Evolutionary conservation across 163 green algal species (phyloP).

Genomic region (Prototheca wickerhamii): DNA sequence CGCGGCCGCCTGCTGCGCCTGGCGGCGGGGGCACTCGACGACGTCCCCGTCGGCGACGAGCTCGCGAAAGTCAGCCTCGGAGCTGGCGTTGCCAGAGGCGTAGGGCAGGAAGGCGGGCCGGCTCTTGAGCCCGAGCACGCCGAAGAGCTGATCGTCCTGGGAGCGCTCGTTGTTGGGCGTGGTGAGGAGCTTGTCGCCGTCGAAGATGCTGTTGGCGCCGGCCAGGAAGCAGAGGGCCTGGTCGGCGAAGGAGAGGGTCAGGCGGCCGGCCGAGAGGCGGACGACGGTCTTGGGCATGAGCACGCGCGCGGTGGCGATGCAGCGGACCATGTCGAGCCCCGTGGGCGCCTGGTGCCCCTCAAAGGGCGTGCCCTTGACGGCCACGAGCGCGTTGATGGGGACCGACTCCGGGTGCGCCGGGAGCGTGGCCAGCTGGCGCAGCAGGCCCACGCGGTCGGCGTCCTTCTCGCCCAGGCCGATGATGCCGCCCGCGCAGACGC

Average conservation of each 20-base stretch:
- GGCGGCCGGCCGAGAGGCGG: constrained; percentile 81
- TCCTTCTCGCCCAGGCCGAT: constrained; percentile 88
- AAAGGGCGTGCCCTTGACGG: constrained; percentile 77
- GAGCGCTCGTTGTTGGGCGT: constrained; percentile 91
- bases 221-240: constrained; percentile 91
- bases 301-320: constrained; percentile 89
- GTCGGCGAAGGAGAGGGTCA: constrained; percentile 74
- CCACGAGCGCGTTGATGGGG: constrained; percentile 92
- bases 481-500: constrained; percentile 95
- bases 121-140: constrained; percentile 60
- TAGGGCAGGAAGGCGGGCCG: constrained; percentile 81
- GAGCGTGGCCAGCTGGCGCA: constrained; percentile 92
- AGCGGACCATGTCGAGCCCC: constrained; percentile 80
- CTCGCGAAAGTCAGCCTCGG: no score
- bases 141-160: constrained; percentile 80
- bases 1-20: no score
- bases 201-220: constrained; percentile 97
- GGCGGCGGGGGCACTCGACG: no score
- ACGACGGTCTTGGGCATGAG: constrained; percentile 94
- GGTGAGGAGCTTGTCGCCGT: constrained; percentile 98
- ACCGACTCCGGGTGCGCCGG: constrained; percentile 95
- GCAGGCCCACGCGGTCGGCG: constrained; percentile 74
- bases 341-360: constrained; percentile 48
- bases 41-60: no score
- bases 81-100: constrained; percentile 39